These are phyloP conservation scores for Colletotrichum shisoi DNA, from an alignment of 2,329 filamentous ascomycete genomes.

Conservation along the genomic window DNA sequence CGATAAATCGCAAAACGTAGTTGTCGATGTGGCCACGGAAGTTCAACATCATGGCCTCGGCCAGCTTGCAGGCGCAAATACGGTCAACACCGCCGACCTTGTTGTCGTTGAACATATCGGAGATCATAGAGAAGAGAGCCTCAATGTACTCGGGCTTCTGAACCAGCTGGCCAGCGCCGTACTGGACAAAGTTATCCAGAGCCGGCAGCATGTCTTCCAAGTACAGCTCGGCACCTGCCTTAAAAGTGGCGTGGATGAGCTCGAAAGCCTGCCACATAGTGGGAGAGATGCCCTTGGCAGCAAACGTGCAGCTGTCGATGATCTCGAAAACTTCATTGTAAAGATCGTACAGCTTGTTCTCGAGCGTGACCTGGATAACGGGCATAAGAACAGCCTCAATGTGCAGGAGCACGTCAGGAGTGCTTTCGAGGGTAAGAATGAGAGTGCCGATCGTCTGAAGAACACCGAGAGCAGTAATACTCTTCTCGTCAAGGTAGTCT, in stretches of 20 bases:
- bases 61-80: conserved; percentile 96
- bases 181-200: conserved; percentile 96
- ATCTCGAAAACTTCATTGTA: conserved; percentile 99
- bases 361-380: conserved; percentile 91
- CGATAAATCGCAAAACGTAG: conserved; percentile 87
- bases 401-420: conserved; percentile 91
- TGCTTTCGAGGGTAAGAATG: conserved; percentile 95
- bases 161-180: conserved; percentile 79
- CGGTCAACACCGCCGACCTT: conserved; percentile 93
- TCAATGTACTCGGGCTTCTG: conserved; percentile 87
- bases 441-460: conserved; percentile 97
- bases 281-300: conserved; percentile 91
- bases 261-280: conserved; percentile 99
- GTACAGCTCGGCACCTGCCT: conserved; percentile 94
- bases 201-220: conserved; percentile 98
- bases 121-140: conserved; percentile 91
- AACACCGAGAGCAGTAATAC: conserved; percentile 94
- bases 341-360: conserved; percentile 97
- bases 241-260: conserved; percentile 95
- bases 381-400: conserved; percentile 97
- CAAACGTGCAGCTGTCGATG: conserved; percentile 98
- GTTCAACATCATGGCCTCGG: conserved; percentile 96
- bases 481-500: conserved; percentile 97
- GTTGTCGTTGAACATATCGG: conserved; percentile 90
- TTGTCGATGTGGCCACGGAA: conserved; percentile 87